Percentiles rank a stretch among this genome's conserved stretches.
phyloP scores from a whole-genome alignment of 2,329 filamentous ascomycete genomes.

The Cercospora beticola region DNA sequence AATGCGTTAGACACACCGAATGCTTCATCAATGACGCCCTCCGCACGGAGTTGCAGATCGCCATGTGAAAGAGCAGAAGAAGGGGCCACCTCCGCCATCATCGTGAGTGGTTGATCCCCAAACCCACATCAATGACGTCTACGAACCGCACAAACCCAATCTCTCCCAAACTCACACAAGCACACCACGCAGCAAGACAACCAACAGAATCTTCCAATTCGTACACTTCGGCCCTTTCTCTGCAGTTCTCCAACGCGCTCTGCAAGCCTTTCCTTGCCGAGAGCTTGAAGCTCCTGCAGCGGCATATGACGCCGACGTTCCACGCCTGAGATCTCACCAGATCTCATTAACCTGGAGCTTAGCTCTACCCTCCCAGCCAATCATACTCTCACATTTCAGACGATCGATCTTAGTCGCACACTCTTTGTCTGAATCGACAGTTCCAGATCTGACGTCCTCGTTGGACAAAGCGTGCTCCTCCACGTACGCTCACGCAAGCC shows the following conservation, averaged over 20 bases:
- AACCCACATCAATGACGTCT: slow-evolving; percentile 15
- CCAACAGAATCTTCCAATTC: background rate
- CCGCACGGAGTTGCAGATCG: background rate
- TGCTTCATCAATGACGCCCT: background rate
- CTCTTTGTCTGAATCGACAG: background rate
- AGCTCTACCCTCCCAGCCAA: background rate
- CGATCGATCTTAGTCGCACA: slow-evolving; percentile 1
- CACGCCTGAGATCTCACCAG: background rate
- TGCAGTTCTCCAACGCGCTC: background rate
- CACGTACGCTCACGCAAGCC: background rate
- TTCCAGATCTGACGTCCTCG: background rate
- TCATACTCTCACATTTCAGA: rapidly evolving
- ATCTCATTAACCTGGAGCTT: background rate
- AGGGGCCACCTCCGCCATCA: background rate
- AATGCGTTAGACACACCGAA: background rate
- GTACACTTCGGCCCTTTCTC: background rate
- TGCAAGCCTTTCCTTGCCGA: background rate
- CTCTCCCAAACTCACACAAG: background rate
- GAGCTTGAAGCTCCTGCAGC: background rate
- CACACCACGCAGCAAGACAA: background rate
- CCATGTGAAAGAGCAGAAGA: background rate
- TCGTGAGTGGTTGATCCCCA: background rate
- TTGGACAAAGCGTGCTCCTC: background rate
- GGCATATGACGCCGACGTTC: background rate
- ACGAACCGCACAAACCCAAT: background rate